Conservation (phyloP, 1,284 basidiomycete species). For the Cutaneotrichosporon mucoides region DNA sequence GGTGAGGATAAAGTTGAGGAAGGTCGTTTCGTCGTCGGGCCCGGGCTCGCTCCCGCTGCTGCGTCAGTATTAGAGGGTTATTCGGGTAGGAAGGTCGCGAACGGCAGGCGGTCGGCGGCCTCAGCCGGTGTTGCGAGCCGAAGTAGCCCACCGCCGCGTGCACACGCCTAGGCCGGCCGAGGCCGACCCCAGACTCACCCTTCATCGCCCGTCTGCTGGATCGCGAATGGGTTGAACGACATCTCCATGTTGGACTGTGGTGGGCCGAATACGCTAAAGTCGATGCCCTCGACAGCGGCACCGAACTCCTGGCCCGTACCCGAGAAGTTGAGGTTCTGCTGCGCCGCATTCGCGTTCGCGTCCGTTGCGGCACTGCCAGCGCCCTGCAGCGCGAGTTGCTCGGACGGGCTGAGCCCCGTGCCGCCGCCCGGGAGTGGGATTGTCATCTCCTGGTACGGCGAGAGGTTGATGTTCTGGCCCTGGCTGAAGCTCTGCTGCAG, state of each 20-base stretch:
- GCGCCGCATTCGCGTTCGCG: background rate
- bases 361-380: background rate
- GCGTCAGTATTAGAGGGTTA: background rate
- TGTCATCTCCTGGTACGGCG: conserved; percentile 20
- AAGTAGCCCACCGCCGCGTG: background rate
- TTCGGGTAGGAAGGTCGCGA: background rate
- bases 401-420: background rate
- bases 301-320: conserved; percentile 24
- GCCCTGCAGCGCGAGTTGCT: conserved; percentile 10
- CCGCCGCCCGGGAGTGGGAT: conserved; percentile 4
- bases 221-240: conserved; percentile 48
- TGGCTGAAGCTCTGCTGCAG: conserved; percentile 6
- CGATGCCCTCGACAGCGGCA: conserved; percentile 34
- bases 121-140: too few species aligned
- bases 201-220: conserved; percentile 41
- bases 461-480: conserved; percentile 14
- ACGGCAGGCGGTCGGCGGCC: too few species aligned
- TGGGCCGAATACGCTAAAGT: conserved; percentile 40
- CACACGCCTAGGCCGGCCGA: background rate
- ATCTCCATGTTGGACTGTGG: conserved; percentile 20
- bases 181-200: conserved; percentile 27
- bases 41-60: conserved; percentile 16
- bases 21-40: conserved; percentile 39
- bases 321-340: conserved; percentile 4
- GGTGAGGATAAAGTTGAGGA: conserved; percentile 45